phyloP scores from a whole-genome alignment of 2,329 filamentous ascomycete genomes.

The Whalleya microplaca region DNA sequence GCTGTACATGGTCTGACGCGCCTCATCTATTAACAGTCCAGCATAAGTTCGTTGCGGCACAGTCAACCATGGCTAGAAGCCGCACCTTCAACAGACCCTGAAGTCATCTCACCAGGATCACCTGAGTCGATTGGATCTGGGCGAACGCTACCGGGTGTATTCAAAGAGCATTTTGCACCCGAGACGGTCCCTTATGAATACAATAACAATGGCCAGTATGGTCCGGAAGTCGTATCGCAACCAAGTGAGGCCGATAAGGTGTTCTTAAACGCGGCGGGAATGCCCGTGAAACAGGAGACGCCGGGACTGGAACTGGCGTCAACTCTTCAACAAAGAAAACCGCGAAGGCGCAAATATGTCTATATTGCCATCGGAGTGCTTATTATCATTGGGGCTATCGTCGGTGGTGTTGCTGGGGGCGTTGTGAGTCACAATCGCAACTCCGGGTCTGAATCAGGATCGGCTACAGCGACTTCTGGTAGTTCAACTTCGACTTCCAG shows the following conservation, averaged over 20 bases:
- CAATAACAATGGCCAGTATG: background rate
- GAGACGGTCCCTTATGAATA: conserved; percentile 5
- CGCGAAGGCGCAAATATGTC: background rate
- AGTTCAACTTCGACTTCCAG: background rate
- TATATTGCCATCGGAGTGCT: background rate
- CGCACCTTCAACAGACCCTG: background rate
- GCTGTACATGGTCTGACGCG: background rate
- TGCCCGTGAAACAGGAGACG: background rate
- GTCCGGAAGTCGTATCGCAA: background rate
- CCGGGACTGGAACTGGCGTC: background rate
- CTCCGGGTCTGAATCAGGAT: background rate
- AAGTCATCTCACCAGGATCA: background rate
- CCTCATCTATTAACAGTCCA: background rate
- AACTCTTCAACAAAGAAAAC: background rate
- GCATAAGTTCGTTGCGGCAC: background rate
- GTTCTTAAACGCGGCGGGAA: background rate
- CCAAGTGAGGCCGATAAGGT: background rate
- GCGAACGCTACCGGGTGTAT: background rate
- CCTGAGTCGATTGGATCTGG: background rate
- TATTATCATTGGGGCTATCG: background rate
- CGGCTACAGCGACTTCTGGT: background rate
- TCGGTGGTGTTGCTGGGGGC: conserved; percentile 6
- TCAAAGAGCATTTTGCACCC: background rate
- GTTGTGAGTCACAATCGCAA: background rate
- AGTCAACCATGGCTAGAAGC: conserved; percentile 6